Conservation (phyloP, 768 basidiomycete genomes). For the Psilocybe sp. region DNA sequence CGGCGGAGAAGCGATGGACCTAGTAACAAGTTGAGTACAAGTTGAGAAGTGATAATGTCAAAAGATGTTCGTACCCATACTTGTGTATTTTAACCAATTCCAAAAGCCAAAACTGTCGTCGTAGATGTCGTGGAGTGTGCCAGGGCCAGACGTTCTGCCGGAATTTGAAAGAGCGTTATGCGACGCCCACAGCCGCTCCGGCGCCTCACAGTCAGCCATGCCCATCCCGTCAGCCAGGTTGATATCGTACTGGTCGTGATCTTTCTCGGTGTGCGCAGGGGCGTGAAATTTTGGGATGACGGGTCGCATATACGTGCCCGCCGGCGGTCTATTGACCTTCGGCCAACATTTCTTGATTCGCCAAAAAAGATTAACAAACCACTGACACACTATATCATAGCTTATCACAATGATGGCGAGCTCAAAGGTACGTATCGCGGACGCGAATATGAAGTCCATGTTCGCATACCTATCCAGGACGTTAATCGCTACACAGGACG, state of each 20-base stretch:
- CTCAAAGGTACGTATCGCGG: not conserved
- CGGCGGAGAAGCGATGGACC: no score
- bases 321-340: no score
- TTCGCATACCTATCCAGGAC: constrained; percentile 15
- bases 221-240: constrained; percentile 22
- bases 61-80: not conserved
- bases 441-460: constrained; percentile 14
- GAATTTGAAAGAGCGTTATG: constrained; percentile 21
- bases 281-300: constrained; percentile 28
- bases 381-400: constrained; percentile 32
- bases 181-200: constrained; percentile 29
- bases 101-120: constrained; percentile 9
- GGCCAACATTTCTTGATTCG: no score
- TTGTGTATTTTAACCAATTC: constrained; percentile 24
- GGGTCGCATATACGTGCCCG: constrained; percentile 6
- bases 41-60: no score
- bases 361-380: constrained; percentile 17
- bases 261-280: constrained; percentile 16
- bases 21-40: no score
- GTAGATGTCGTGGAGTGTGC: constrained; percentile 4
- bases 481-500: not conserved
- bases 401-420: constrained; percentile 5
- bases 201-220: constrained; percentile 27
- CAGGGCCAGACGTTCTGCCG: constrained; percentile 28
- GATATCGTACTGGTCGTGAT: constrained; percentile 22